These are phyloP conservation scores for Picea sitchensis DNA, from an alignment of 75 land plant genomes.

Conservation along the genomic window DNA sequence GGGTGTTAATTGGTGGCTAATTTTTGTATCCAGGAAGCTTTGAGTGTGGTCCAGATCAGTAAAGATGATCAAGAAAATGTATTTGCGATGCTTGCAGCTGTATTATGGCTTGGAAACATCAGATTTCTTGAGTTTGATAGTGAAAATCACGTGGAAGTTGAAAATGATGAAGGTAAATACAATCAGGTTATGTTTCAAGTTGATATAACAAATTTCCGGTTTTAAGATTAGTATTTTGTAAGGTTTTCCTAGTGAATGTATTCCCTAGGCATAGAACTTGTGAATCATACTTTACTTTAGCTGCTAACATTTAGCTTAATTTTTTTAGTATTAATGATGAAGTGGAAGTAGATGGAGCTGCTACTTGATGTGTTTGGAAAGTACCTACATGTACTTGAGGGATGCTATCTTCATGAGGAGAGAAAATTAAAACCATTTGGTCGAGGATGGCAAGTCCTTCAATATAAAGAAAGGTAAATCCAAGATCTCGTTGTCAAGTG, in stretches of 20 bases:
- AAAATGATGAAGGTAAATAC: conserved; percentile 66
- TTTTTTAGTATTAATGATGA: no score
- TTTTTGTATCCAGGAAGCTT: conserved; percentile 58
- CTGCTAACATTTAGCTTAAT: no score
- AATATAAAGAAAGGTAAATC: not conserved
- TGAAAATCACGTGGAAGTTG: conserved; percentile 73
- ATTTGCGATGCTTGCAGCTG: conserved; percentile 84
- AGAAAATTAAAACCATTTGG: not conserved
- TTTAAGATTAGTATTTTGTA: no score
- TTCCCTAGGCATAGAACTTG: no score
- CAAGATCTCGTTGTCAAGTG: not conserved
- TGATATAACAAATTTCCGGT: no score
- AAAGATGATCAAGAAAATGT: conserved; percentile 73
- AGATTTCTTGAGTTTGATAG: conserved; percentile 57
- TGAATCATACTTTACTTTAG: no score
- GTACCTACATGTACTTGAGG: not conserved
- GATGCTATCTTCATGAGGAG: not conserved
- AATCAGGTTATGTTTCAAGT: no score
- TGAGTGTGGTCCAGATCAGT: conserved; percentile 67
- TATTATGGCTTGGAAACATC: conserved; percentile 91
- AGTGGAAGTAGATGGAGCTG: no score
- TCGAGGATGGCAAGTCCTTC: not conserved
- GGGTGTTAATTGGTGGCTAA: not conserved
- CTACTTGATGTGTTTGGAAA: no score
- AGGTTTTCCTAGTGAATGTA: no score